Conservation (phyloP, 1,139 yeast genomes). For the Lodderomyces oxycetoniae region DNA sequence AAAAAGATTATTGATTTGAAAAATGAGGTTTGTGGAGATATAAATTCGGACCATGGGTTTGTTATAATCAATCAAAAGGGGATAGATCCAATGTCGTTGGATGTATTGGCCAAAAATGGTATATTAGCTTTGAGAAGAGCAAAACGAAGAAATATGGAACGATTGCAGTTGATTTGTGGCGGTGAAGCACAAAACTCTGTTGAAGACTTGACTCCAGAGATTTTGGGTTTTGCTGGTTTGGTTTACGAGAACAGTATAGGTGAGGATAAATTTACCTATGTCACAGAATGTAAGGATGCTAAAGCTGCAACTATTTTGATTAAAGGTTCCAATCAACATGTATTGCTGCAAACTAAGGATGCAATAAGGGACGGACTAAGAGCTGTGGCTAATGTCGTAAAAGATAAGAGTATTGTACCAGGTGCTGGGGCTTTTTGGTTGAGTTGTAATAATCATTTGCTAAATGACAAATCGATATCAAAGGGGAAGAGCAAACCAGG, state of each 20-base stretch:
- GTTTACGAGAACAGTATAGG: slow-evolving; percentile 93
- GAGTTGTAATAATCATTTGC: slow-evolving; percentile 69
- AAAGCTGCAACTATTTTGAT: slow-evolving; percentile 87
- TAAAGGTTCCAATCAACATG: slow-evolving; percentile 88
- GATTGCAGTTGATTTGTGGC: slow-evolving; percentile 92
- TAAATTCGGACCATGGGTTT: slow-evolving; percentile 70
- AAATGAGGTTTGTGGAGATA: slow-evolving; percentile 75
- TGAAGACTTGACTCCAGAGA: slow-evolving; percentile 79
- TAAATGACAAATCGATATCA: slow-evolving; percentile 49
- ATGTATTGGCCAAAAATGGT: slow-evolving; percentile 86
- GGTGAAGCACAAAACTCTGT: slow-evolving; percentile 98
- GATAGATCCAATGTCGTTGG: slow-evolving; percentile 97
- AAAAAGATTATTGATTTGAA: slow-evolving; percentile 88
- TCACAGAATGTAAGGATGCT: slow-evolving; percentile 89
- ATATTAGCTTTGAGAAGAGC: slow-evolving; percentile 96
- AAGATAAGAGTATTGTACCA: slow-evolving; percentile 81
- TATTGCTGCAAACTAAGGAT: slow-evolving; percentile 88
- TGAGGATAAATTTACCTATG: slow-evolving; percentile 95
- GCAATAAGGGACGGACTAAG: slow-evolving; percentile 97
- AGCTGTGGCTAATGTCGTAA: slow-evolving; percentile 87
- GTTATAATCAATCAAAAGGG: slow-evolving; percentile 98
- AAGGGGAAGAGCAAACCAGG: slow-evolving; percentile 91
- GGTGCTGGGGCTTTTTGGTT: slow-evolving; percentile 97
- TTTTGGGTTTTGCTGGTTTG: slow-evolving; percentile 87
- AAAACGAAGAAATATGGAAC: slow-evolving; percentile 98